Percentiles rank a stretch among this genome's conserved stretches.
These are phyloP conservation scores for Schizophyllum commune DNA, from an alignment of 1,284 basidiomycete species.

Conservation along the genomic window DNA sequence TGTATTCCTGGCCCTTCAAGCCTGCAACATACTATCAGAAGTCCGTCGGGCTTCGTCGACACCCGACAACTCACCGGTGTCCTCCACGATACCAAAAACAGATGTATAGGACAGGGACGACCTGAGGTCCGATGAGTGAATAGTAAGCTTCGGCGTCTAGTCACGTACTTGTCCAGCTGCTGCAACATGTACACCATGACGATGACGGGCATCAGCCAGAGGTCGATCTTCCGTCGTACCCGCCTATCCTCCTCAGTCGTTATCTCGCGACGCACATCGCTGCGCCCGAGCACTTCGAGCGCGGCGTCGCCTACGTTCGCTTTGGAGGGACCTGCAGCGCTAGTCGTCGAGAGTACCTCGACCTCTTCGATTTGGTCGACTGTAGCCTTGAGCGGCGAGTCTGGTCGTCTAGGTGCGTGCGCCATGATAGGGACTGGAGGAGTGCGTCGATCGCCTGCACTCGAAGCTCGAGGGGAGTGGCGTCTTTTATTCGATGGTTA, in stretches of 20 bases:
- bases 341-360: conserved; percentile 4
- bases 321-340: conserved; percentile 7
- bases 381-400: conserved; percentile 4
- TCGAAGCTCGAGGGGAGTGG: background rate
- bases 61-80: conserved; percentile 22
- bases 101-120: conserved; percentile 37
- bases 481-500: background rate
- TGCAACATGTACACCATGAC: conserved; percentile 35
- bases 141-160: background rate
- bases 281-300: conserved; percentile 25
- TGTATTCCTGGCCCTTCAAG: conserved; percentile 36
- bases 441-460: background rate
- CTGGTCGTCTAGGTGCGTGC: background rate
- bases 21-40: conserved; percentile 13
- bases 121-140: conserved; percentile 13
- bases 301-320: conserved; percentile 26
- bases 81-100: conserved; percentile 31
- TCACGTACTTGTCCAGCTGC: conserved; percentile 32
- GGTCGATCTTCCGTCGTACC: conserved; percentile 33
- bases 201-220: conserved; percentile 33
- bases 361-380: conserved; percentile 12
- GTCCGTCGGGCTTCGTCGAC: background rate
- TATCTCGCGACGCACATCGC: conserved; percentile 18
- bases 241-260: conserved; percentile 26
- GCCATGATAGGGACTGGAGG: background rate